Percentiles rank a stretch among this genome's conserved stretches.
Evolutionary conservation across 2,329 filamentous ascomycete genomes (phyloP).

Genomic region (Colletotrichum sp.): DNA sequence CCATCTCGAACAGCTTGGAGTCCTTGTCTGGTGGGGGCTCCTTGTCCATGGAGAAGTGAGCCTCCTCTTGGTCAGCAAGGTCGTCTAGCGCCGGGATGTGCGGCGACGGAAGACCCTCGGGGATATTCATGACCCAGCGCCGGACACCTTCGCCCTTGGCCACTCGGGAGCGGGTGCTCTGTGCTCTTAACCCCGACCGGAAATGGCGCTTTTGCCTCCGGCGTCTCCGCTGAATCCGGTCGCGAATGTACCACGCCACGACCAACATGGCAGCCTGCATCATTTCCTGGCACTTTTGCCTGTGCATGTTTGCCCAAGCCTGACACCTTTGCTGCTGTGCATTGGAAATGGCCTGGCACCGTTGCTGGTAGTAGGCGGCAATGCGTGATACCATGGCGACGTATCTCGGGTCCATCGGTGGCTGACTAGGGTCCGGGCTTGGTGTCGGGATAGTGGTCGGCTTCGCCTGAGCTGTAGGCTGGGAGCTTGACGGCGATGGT

Average conservation of each 20-base stretch:
- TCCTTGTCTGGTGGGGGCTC: conserved; percentile 46
- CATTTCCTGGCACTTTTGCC: conserved; percentile 53
- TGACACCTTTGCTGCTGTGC: conserved; percentile 54
- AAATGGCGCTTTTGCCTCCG: conserved; percentile 46
- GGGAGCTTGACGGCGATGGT: neutral
- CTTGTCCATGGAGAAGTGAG: conserved; percentile 44
- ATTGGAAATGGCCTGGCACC: conserved; percentile 50
- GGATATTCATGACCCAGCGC: conserved; percentile 47
- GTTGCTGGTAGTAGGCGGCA: conserved; percentile 53
- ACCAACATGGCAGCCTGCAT: conserved; percentile 54
- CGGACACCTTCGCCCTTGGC: conserved; percentile 45
- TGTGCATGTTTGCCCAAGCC: conserved; percentile 51
- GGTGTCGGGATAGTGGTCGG: neutral
- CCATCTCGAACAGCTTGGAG: conserved; percentile 45
- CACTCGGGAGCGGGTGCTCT: conserved; percentile 35
- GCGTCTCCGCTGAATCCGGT: conserved; percentile 48
- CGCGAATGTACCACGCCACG: conserved; percentile 55
- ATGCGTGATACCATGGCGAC: conserved; percentile 52
- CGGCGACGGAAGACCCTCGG: conserved; percentile 37
- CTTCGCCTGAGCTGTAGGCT: conserved; percentile 1
- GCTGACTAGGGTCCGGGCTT: neutral
- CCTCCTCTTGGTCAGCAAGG: conserved; percentile 41
- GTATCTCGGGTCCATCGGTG: conserved; percentile 43
- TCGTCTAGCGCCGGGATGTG: conserved; percentile 28
- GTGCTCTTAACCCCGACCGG: conserved; percentile 40